Evolutionary conservation across 1,284 basidiomycete species (phyloP).

Genomic region (Exsudoporus floridanus): DNA sequence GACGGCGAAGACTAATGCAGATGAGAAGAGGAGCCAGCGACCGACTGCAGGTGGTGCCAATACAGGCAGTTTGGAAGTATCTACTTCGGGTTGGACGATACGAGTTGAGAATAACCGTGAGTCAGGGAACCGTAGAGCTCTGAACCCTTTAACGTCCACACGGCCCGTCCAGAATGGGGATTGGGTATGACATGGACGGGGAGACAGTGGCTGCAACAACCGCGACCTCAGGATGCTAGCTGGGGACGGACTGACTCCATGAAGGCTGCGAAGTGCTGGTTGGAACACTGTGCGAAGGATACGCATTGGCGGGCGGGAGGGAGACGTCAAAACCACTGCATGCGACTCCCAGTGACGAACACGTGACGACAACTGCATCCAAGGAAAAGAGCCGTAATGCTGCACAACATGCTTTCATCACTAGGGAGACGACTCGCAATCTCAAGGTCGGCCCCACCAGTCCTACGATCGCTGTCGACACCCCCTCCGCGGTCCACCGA

Average conservation of each 20-base stretch:
- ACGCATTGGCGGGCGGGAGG: conserved; percentile 8
- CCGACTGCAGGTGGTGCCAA: conserved; percentile 77
- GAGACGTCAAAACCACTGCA: too few relatives aligned
- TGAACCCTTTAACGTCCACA: conserved; percentile 5
- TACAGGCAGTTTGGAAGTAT: conserved; percentile 45
- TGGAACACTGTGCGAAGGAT: conserved; percentile 24
- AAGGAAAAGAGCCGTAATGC: background rate
- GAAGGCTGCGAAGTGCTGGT: conserved; percentile 15
- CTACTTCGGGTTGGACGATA: conserved; percentile 21
- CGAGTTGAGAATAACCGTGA: conserved; percentile 47
- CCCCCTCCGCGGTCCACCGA: conserved; percentile 16
- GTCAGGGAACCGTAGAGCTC: conserved; percentile 25
- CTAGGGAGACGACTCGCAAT: conserved; percentile 27
- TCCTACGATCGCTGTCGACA: conserved; percentile 26
- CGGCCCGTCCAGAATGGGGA: conserved; percentile 2
- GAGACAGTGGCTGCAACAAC: conserved; percentile 1
- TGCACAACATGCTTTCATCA: conserved; percentile 22
- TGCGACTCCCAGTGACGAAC: conserved; percentile 2
- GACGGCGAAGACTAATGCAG: conserved; percentile 85
- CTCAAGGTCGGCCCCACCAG: conserved; percentile 15
- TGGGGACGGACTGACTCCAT: conserved; percentile 1
- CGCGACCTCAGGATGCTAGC: conserved; percentile 12
- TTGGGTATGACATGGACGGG: conserved; percentile 3
- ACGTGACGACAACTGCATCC: conserved; percentile 18
- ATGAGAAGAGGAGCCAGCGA: conserved; percentile 81